phyloP scores from a whole-genome alignment of 2,329 filamentous ascomycete genomes.

The Fusarium poae region DNA sequence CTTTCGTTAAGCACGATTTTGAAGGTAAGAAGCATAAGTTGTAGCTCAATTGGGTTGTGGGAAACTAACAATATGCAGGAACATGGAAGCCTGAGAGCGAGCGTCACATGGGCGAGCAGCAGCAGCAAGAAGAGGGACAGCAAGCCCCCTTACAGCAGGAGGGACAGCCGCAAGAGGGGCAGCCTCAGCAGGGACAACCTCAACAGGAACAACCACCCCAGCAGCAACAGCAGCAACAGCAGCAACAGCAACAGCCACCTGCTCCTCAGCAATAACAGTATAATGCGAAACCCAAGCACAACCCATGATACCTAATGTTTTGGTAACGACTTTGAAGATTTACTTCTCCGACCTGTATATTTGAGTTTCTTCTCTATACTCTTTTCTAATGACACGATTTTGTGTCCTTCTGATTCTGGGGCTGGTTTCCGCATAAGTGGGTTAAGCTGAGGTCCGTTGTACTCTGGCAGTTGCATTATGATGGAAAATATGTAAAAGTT shows the following conservation, averaged over 20 bases:
- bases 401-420: conserved; percentile 37
- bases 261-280: conserved; percentile 40
- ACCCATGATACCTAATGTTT: conserved; percentile 45
- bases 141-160: conserved; percentile 27
- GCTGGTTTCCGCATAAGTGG: conserved; percentile 43
- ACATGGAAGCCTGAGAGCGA: conserved; percentile 82
- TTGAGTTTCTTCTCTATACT: conserved; percentile 45
- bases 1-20: conserved; percentile 97
- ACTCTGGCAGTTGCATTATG: conserved; percentile 38
- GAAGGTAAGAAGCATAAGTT: conserved; percentile 74
- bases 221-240: conserved; percentile 47
- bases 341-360: conserved; percentile 49
- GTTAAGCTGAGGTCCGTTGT: conserved; percentile 14
- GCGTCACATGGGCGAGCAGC: conserved; percentile 73
- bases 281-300: conserved; percentile 19
- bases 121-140: conserved; percentile 42
- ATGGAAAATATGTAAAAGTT: conserved; percentile 41
- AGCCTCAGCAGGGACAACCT: conserved; percentile 44
- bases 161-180: conserved; percentile 15
- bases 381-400: conserved; percentile 46
- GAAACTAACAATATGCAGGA: conserved; percentile 59
- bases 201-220: conserved; percentile 47
- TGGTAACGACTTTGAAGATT: conserved; percentile 46
- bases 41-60: neutral
- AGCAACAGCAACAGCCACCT: conserved; percentile 47